phyloP scores from a whole-genome alignment of 1,284 basidiomycete species.

The Ceratobasidium sp. region DNA sequence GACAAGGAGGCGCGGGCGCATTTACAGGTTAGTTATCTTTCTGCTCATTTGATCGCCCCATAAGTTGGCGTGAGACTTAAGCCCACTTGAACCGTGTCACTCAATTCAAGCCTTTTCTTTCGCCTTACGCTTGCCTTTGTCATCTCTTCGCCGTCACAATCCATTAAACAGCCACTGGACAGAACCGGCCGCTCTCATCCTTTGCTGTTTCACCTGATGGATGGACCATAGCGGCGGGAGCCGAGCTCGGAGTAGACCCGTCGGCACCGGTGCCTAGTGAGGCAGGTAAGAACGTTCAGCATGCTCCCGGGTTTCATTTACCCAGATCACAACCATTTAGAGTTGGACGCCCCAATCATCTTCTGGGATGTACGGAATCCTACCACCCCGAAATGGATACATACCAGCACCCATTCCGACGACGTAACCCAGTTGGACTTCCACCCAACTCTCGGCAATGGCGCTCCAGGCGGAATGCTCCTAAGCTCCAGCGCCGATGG shows the following conservation, averaged over 20 bases:
- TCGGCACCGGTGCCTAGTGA: conserved; percentile 57
- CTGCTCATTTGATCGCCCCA: conserved; percentile 24
- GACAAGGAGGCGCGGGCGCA: conserved; percentile 32
- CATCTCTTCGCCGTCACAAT: background rate
- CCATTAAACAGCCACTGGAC: conserved; percentile 38
- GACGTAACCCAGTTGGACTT: conserved; percentile 74
- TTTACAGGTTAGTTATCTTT: conserved; percentile 40
- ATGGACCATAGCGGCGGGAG: conserved; percentile 69
- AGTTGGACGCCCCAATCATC: conserved; percentile 36
- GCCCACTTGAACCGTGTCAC: conserved; percentile 38
- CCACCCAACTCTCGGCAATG: conserved; percentile 49
- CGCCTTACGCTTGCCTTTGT: background rate
- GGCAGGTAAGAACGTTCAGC: conserved; percentile 14
- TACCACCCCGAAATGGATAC: conserved; percentile 57
- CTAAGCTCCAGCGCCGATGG: conserved; percentile 77
- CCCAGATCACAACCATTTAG: conserved; percentile 6
- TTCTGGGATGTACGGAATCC: conserved; percentile 63
- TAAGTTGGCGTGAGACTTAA: conserved; percentile 38
- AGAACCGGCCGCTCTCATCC: conserved; percentile 55
- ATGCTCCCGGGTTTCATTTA: background rate
- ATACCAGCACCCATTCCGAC: conserved; percentile 75
- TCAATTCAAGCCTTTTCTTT: conserved; percentile 39
- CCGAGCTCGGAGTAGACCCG: conserved; percentile 65
- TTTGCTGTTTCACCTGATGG: conserved; percentile 73
- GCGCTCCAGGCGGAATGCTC: conserved; percentile 51